Percentiles rank a stretch among this genome's conserved stretches.
phyloP scores from a whole-genome alignment of 129 eudicot genomes.

The Chrysanthemum seticuspe region DNA sequence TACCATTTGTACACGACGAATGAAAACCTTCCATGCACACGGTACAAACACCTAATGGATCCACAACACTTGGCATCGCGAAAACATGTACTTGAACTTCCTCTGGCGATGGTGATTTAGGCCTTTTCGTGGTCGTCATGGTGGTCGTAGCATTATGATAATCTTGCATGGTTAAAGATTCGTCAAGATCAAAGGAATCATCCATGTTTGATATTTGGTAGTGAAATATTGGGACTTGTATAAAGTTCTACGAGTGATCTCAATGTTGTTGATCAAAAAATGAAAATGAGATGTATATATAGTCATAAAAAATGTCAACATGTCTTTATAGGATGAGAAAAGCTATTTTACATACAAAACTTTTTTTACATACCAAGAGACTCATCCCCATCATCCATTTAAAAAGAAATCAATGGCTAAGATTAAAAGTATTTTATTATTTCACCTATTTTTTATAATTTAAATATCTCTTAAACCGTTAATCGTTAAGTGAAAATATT shows the following conservation, averaged over 20 bases:
- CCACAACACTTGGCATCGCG: constrained; percentile 13
- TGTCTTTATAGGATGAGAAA: not conserved
- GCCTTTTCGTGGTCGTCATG: not conserved
- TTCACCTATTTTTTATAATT: too few species aligned
- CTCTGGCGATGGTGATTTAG: constrained; percentile 9
- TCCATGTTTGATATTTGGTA: constrained; percentile 12
- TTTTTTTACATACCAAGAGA: too few species aligned
- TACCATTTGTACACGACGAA: constrained; percentile 12
- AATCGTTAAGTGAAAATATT: too few species aligned
- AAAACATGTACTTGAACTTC: constrained; percentile 14
- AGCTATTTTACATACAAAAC: too few species aligned
- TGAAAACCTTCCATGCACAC: constrained; percentile 51
- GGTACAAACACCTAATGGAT: constrained; percentile 21
- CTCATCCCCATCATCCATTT: too few species aligned
- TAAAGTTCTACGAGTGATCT: too few species aligned
- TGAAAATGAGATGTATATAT: not conserved
- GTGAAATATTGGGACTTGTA: too few species aligned
- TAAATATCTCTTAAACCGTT: too few species aligned
- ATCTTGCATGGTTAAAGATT: constrained; percentile 30
- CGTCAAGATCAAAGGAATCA: constrained; percentile 34
- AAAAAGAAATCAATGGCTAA: too few species aligned
- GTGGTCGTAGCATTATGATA: not conserved
- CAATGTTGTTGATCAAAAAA: not conserved
- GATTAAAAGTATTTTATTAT: too few species aligned
- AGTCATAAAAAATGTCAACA: not conserved